phyloP scores from a whole-genome alignment of 1,139 yeast species.

The Lodderomyces theae region DNA sequence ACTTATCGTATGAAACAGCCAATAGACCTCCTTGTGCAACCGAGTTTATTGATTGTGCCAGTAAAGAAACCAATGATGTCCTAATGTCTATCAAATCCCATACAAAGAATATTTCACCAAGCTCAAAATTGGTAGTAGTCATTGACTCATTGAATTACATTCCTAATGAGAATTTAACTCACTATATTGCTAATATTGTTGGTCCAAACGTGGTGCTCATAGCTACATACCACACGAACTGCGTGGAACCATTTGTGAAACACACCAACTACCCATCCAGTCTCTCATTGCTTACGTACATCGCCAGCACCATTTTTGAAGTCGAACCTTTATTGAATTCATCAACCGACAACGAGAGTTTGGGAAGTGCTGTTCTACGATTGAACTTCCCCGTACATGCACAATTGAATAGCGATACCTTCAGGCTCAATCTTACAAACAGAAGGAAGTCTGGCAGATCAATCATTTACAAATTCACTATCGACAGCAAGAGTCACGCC shows the following conservation, averaged over 20 bases:
- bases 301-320: conserved; percentile 72
- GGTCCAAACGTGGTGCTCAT: conserved; percentile 53
- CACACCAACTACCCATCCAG: conserved; percentile 49
- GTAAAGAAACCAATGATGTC: background rate
- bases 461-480: conserved; percentile 49
- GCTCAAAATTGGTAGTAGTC: conserved; percentile 39
- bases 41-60: conserved; percentile 48
- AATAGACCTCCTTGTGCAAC: conserved; percentile 49
- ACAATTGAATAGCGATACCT: conserved; percentile 46
- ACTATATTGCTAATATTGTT: conserved; percentile 54
- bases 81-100: conserved; percentile 5
- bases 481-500: conserved; percentile 52
- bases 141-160: conserved; percentile 72
- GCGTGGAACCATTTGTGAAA: conserved; percentile 27
- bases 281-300: conserved; percentile 50
- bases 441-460: conserved; percentile 86
- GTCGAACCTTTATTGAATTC: conserved; percentile 17
- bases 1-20: conserved; percentile 63
- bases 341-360: conserved; percentile 46
- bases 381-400: conserved; percentile 46
- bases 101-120: conserved; percentile 4
- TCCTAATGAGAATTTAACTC: conserved; percentile 43
- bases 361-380: conserved; percentile 39
- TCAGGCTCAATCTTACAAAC: conserved; percentile 54
- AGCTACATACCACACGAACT: conserved; percentile 59